Evolutionary conservation across 345 rosid species (phyloP), one percentile per base, ranked within the genome.

Genomic region (Arabidopsis arenosa): DNA sequence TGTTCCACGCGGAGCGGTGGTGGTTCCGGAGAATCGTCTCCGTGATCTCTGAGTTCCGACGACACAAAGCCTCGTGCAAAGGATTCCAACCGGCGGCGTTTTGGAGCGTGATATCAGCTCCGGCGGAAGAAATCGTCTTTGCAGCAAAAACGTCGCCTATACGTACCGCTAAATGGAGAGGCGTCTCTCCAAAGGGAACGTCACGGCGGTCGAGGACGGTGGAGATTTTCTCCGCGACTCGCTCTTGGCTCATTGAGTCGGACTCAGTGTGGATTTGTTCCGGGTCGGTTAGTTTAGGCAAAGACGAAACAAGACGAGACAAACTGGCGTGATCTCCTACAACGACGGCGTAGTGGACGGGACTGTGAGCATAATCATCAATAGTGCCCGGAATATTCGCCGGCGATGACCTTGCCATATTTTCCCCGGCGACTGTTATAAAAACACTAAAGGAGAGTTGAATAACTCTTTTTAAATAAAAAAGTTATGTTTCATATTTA

Each of bases 81-180:
- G 96, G 82, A 39, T 83, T 90, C 99, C 99, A 90, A 0, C 99
- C 97, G 49, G 93, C 82, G 3, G 89, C 84, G 79, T 88, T 92
- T 70, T 90, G 97, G 1, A 95, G 87, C 0, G 93, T 83, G 2
- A 83, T 84, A 62, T 95, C 97, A 8, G 96, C 93, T 0, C 97
- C 97, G 7, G 96, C 96, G 7, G 81, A 51, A 35, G 88, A 82
- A 6, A 92, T 82, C 2, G 86, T 63, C 2, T 82, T 75, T 0
- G 75, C 90, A 0, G 97, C 87, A 41, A 85, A 45, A 2, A 67
- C 69, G 72, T 95, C 97, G 9, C 85, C 85, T 2, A 95, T 40
- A 10, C 93, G 83, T 3, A 95, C 97, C 6, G 99, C 86, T 1
- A 95, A 83, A 76, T 95, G 99, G 75, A 95, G 96, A 37, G 99